Evolutionary conservation across 1,139 yeast species (phyloP), one percentile per base, ranked within the genome.

Genomic region (Suhomyces wounanorum): DNA sequence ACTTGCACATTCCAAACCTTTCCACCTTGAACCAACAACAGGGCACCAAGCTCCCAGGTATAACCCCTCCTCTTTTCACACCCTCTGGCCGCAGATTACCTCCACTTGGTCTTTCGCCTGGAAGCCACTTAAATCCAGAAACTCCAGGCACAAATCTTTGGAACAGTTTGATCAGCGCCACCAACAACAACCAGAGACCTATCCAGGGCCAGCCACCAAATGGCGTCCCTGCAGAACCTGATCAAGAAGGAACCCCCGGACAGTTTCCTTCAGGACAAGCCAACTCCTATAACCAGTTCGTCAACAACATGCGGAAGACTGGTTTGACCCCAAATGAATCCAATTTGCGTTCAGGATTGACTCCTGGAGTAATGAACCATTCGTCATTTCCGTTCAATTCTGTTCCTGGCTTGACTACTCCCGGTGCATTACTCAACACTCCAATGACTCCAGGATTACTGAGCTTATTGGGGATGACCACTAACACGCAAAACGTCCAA

Each of bases 281-380:
- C 13, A 50, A 50, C 51, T 53, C 55, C 23, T 67, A 59, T 49
- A 63, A 60, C 46, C 77, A 67, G 57, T 68, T 69, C 55, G 62
- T 68, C 35, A 67, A 69, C 52, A 65, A 64, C 47, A 58, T 70
- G 50, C 66, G 79, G 33, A 78, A 84, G 57, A 73, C 86, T 0
- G 91, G 89, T 0, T 68, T 86, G 41, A 84, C 90, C 0, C 90
- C 92, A 6, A 85, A 83, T 64, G 91, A 85, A 61, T 81, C 87
- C 5, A 77, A 81, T 48, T 55, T 86, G 44, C 73, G 94, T 54
- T 75, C 88, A 0, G 92, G 92, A 0, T 65, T 85, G 36, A 51
- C 57, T 37, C 83, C 83, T 1, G 77, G 78, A 2, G 69, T 72
- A 45, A 41, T 52, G 30, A 49, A 44, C 39, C 49, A 46, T 33